These are phyloP conservation scores for Zygosaccharomyces sapae DNA, from an alignment of 1,139 yeast genomes.

Conservation along the genomic window DNA sequence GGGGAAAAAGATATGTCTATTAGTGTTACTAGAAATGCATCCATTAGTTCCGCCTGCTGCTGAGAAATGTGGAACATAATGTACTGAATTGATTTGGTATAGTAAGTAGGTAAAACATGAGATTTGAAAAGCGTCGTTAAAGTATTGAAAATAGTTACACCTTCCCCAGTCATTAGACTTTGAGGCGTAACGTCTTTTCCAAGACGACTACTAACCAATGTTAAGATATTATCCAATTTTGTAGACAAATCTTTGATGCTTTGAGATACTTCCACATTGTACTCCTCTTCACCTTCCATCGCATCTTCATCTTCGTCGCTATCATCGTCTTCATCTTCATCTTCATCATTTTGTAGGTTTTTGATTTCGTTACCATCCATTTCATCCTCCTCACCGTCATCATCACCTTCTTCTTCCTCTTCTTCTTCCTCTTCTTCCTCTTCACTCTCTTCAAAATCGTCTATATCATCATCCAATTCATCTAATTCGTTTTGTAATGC, in stretches of 20 bases:
- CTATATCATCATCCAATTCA: conserved; percentile 75
- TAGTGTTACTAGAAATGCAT: conserved; percentile 74
- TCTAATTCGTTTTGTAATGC: conserved; percentile 86
- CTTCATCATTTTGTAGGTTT: conserved; percentile 28
- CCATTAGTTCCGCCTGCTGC: conserved; percentile 75
- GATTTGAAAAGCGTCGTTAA: conserved; percentile 73
- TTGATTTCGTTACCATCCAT: conserved; percentile 6
- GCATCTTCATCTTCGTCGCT: conserved; percentile 31
- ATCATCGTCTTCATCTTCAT: conserved; percentile 37
- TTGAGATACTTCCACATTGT: conserved; percentile 45
- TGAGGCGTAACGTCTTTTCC: conserved; percentile 48
- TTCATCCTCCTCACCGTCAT: conserved; percentile 42
- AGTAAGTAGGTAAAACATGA: conserved; percentile 86
- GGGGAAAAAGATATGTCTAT: conserved; percentile 77
- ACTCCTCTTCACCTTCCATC: conserved; percentile 43
- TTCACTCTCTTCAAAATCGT: conserved; percentile 66
- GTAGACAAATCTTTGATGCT: conserved; percentile 55
- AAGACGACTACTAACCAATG: conserved; percentile 51
- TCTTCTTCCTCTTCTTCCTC: conserved; percentile 73
- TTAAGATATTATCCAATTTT: conserved; percentile 67
- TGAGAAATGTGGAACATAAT: conserved; percentile 79
- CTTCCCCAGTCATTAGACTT: conserved; percentile 55
- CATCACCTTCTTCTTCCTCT: conserved; percentile 63
- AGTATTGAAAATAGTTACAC: conserved; percentile 71
- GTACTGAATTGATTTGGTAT: conserved; percentile 86